phyloP scores from a whole-genome alignment of 306 rosid species.

The Cicer judaicum region DNA sequence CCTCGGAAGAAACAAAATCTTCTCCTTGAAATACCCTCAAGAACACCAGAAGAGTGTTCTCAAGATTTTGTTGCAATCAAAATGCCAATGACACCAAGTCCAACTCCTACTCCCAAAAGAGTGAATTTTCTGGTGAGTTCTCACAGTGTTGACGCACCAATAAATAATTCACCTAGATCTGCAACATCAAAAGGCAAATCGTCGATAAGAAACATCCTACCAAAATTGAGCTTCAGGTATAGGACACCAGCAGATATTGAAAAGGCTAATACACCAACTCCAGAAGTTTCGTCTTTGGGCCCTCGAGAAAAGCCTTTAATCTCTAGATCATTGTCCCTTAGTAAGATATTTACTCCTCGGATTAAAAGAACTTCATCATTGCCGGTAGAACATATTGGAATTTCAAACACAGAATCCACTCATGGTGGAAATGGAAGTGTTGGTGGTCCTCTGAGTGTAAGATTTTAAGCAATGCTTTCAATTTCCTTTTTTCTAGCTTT shows the following conservation, averaged over 20 bases:
- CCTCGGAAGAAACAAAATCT: conserved; percentile 82
- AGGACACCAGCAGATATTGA: conserved; percentile 67
- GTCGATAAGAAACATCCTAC: conserved; percentile 68
- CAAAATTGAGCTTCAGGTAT: conserved; percentile 84
- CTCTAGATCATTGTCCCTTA: conserved; percentile 76
- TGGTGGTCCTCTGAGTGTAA: conserved; percentile 62
- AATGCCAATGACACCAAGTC: conserved; percentile 81
- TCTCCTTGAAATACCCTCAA: conserved; percentile 76
- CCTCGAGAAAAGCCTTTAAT: conserved; percentile 70
- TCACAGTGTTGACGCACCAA: conserved; percentile 56
- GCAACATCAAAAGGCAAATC: conserved; percentile 72
- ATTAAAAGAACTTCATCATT: conserved; percentile 89
- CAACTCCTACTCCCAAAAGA: conserved; percentile 87
- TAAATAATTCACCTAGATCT: conserved; percentile 67
- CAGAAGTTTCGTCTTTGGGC: conserved; percentile 63
- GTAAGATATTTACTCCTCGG: conserved; percentile 84
- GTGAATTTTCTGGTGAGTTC: conserved; percentile 76
- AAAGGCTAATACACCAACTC: conserved; percentile 52
- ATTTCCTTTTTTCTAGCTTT: conserved; percentile 11
- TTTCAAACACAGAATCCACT: conserved; percentile 63
- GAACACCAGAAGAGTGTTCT: conserved; percentile 59
- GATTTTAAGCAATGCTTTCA: conserved; percentile 40
- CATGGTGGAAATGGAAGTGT: conserved; percentile 79
- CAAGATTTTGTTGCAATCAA: conserved; percentile 70
- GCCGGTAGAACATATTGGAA: conserved; percentile 71